These are phyloP conservation scores for Neofusicoccum kwambonambiense DNA, from an alignment of 2,329 filamentous ascomycete species.

Conservation along the genomic window DNA sequence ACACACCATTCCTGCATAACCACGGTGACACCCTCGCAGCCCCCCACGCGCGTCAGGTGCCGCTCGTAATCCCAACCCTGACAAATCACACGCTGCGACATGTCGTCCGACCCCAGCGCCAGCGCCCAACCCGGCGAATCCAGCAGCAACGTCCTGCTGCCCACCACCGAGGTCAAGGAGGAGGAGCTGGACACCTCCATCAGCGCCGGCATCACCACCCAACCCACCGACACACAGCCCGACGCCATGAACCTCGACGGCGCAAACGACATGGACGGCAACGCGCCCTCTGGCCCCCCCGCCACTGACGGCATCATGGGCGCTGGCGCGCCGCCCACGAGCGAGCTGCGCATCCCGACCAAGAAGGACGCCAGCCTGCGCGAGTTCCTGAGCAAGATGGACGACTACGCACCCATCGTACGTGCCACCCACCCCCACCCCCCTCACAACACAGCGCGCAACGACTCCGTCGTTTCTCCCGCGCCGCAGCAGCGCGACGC, in stretches of 20 bases:
- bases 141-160: not conserved
- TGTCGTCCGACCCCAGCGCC: slow-evolving; percentile 3
- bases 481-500: slow-evolving; percentile 18
- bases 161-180: slow-evolving; percentile 22
- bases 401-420: slow-evolving; percentile 97
- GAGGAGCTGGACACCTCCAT: slow-evolving; percentile 42
- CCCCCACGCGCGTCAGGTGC: slow-evolving; percentile 18
- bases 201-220: slow-evolving; percentile 40
- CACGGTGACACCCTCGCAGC: slow-evolving; percentile 11
- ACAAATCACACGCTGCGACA: slow-evolving; percentile 18
- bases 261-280: slow-evolving; percentile 35
- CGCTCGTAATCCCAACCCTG: not conserved
- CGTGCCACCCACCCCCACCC: slow-evolving; percentile 32
- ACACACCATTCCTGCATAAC: slow-evolving; percentile 17
- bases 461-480: not conserved
- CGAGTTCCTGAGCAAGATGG: slow-evolving; percentile 94
- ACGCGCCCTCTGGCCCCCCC: slow-evolving; percentile 9
- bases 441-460: not conserved
- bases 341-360: slow-evolving; percentile 66
- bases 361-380: slow-evolving; percentile 91
- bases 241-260: slow-evolving; percentile 44
- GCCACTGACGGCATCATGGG: slow-evolving; percentile 38
- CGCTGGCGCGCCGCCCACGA: slow-evolving; percentile 43
- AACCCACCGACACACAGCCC: slow-evolving; percentile 31
- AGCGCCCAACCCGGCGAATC: slow-evolving; percentile 3